phyloP scores from a whole-genome alignment of 2,329 filamentous ascomycete genomes.

The Grosmannia serpens region DNA sequence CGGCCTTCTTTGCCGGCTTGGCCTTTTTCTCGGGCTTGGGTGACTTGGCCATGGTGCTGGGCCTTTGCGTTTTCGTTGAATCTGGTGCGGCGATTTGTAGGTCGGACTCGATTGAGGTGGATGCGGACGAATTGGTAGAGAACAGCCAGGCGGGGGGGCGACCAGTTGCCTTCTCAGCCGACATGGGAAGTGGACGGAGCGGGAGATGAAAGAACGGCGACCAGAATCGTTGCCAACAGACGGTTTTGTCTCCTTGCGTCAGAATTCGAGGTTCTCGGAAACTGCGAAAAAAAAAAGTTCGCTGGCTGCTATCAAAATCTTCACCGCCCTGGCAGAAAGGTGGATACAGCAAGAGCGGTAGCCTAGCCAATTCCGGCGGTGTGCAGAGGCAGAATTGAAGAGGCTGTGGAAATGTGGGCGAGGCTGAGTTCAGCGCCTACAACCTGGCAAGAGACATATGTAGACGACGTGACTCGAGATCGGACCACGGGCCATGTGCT shows the following conservation, averaged over 20 bases:
- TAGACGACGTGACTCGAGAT: not conserved
- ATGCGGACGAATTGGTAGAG: conserved; percentile 5
- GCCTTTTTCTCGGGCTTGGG: conserved; percentile 9
- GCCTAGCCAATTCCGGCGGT: not conserved
- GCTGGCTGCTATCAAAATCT: not conserved
- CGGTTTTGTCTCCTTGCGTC: not conserved
- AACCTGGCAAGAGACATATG: not conserved
- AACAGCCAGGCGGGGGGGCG: conserved; percentile 13
- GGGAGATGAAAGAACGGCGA: no score
- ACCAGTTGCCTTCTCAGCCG: not conserved
- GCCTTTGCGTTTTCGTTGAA: not conserved
- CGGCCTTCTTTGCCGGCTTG: conserved; percentile 13
- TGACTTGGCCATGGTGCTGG: conserved; percentile 8
- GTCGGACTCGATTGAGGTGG: not conserved
- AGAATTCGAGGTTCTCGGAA: not conserved
- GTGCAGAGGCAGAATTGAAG: not conserved
- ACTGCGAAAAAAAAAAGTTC: conserved; percentile 1
- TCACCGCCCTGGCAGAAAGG: not conserved
- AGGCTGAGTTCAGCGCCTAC: not conserved
- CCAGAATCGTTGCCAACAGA: not conserved
- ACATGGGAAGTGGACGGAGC: not conserved
- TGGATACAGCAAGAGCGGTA: not conserved
- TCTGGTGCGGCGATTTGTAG: not conserved
- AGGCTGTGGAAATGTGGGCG: not conserved
- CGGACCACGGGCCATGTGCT: not conserved